These are phyloP conservation scores for Teratosphaeria zuluensis DNA, from an alignment of 2,329 filamentous ascomycete species.

Conservation along the genomic window DNA sequence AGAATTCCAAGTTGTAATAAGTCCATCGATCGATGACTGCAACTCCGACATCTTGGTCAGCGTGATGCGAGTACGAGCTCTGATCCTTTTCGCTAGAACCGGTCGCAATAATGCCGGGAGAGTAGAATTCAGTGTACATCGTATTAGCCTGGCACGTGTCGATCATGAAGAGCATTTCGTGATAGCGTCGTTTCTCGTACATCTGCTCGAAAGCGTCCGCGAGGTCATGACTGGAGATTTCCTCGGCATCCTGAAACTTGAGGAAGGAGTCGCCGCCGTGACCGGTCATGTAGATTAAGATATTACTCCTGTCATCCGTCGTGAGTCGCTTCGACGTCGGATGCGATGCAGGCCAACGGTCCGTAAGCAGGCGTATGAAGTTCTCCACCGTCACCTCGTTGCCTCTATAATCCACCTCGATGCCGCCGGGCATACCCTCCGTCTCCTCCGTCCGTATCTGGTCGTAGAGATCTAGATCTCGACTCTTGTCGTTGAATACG, in stretches of 20 bases:
- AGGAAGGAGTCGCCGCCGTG: constrained; percentile 96
- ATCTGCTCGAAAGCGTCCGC: constrained; percentile 98
- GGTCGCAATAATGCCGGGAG: constrained; percentile 93
- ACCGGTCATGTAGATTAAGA: constrained; percentile 98
- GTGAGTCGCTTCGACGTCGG: constrained; percentile 86
- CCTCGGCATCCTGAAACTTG: constrained; percentile 96
- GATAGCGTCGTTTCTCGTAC: constrained; percentile 99
- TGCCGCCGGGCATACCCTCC: constrained; percentile 35
- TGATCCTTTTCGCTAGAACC: constrained; percentile 94
- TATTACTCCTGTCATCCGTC: constrained; percentile 92
- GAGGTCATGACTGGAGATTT: constrained; percentile 91
- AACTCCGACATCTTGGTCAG: constrained; percentile 94
- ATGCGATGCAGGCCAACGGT: constrained; percentile 88
- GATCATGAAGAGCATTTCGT: constrained; percentile 99
- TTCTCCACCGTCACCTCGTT: constrained; percentile 99
- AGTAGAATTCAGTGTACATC: constrained; percentile 98
- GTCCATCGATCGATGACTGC: constrained; percentile 98
- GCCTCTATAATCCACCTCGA: constrained; percentile 95
- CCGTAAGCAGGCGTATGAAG: constrained; percentile 90
- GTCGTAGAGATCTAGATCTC: constrained; percentile 89
- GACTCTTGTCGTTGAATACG: constrained; percentile 96
- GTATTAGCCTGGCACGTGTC: constrained; percentile 99
- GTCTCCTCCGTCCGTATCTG: constrained; percentile 39
- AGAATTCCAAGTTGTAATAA: constrained; percentile 95
- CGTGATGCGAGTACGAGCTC: constrained; percentile 94